Conservation (phyloP, 1,139 yeast genomes). For the Kluyveromyces sp. region DNA sequence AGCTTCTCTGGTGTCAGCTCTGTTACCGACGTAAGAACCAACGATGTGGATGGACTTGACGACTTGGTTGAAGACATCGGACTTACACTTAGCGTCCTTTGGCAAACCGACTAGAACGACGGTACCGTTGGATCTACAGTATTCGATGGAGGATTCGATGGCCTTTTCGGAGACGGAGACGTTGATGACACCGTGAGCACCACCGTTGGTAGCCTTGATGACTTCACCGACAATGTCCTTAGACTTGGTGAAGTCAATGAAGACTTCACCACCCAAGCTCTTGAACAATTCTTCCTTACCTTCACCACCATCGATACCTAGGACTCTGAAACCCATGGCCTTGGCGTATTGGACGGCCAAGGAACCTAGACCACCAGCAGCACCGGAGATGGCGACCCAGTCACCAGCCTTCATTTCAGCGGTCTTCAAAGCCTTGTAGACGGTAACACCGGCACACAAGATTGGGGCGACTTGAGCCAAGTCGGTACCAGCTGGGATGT, state of each 20-base stretch:
- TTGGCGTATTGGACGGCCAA: slow-evolving; percentile 74
- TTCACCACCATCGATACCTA: slow-evolving; percentile 70
- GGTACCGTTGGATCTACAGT: slow-evolving; percentile 68
- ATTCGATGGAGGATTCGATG: slow-evolving; percentile 57
- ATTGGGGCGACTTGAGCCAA: slow-evolving; percentile 72
- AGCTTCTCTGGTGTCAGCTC: slow-evolving; percentile 74
- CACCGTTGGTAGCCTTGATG: slow-evolving; percentile 56
- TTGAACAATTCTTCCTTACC: slow-evolving; percentile 51
- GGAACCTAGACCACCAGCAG: slow-evolving; percentile 81
- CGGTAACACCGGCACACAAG: slow-evolving; percentile 78
- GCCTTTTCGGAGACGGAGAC: slow-evolving; percentile 75
- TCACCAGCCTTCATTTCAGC: slow-evolving; percentile 61
- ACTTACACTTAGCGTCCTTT: slow-evolving; percentile 55
- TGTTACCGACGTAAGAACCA: slow-evolving; percentile 76
- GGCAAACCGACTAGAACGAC: slow-evolving; percentile 79
- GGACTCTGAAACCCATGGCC: slow-evolving; percentile 73
- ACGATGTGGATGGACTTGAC: slow-evolving; percentile 54
- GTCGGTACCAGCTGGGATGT: slow-evolving; percentile 61
- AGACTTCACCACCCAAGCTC: slow-evolving; percentile 62
- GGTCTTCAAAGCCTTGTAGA: slow-evolving; percentile 72
- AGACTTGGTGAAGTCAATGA: slow-evolving; percentile 51
- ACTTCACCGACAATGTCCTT: slow-evolving; percentile 51
- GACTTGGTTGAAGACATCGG: slow-evolving; percentile 60
- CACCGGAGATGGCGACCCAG: slow-evolving; percentile 78
- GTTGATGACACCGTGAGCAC: slow-evolving; percentile 73